Evolutionary conservation across 495 filamentous ascomycete genomes (phyloP).

Genomic region (Aspergillus nanangensis): DNA sequence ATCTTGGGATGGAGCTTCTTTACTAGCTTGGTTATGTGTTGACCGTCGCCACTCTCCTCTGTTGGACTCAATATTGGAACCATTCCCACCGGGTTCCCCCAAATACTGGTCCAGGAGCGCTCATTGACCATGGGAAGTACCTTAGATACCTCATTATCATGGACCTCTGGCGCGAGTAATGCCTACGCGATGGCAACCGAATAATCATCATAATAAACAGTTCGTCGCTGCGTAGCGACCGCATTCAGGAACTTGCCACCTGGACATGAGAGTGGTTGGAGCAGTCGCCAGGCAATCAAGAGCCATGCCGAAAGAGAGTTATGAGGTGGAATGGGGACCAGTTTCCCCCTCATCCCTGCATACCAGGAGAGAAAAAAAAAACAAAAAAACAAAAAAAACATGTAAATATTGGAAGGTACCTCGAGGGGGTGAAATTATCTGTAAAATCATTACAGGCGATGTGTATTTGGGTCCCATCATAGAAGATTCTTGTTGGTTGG

Average conservation of each 20-base stretch:
- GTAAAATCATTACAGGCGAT: no score
- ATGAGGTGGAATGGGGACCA: slow-evolving; percentile 10
- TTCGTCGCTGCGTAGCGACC: slow-evolving; percentile 9
- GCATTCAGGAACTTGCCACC: slow-evolving; percentile 11
- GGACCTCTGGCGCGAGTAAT: no score
- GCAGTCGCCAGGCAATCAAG: no score
- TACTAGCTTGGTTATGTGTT: background rate
- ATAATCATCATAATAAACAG: slow-evolving; percentile 10
- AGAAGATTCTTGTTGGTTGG: slow-evolving; percentile 1
- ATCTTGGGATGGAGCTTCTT: background rate
- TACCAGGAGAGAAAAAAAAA: slow-evolving; percentile 6
- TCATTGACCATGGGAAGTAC: no score
- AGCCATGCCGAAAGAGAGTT: slow-evolving; percentile 1
- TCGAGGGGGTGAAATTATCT: no score
- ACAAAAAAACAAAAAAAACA: slow-evolving; percentile 4
- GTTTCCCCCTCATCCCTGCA: slow-evolving; percentile 10
- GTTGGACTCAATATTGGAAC: background rate
- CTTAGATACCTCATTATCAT: no score
- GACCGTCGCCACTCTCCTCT: background rate
- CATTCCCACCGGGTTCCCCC: background rate
- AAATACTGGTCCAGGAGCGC: background rate
- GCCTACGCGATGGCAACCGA: background rate
- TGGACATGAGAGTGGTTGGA: slow-evolving; percentile 1
- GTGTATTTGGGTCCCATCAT: no score
- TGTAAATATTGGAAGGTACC: no score